Evolutionary conservation across 2,329 filamentous ascomycete species (phyloP).

Genomic region (Albifimbria verrucaria): DNA sequence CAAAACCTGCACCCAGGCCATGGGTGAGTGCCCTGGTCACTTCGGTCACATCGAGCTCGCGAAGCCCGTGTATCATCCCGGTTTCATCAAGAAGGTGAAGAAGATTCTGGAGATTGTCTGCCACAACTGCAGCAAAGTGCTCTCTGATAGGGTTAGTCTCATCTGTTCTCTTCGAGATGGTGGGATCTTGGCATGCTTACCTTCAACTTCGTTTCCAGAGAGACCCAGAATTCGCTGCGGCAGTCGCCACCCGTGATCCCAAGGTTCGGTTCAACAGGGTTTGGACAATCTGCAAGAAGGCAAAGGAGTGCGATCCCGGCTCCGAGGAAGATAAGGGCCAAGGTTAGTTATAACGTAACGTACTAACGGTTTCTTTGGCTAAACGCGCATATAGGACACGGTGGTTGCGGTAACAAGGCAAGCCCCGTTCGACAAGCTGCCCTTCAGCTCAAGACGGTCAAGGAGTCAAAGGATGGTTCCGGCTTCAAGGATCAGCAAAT

Average conservation of each 20-base stretch:
- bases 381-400: constrained; percentile 49
- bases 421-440: constrained; percentile 86
- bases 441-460: constrained; percentile 72
- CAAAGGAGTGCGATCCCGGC: constrained; percentile 71
- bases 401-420: constrained; percentile 89
- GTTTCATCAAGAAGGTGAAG: constrained; percentile 99
- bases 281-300: constrained; percentile 88
- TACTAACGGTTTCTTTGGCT: neutral
- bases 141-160: constrained; percentile 95
- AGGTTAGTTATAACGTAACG: constrained; percentile 52
- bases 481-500: constrained; percentile 74
- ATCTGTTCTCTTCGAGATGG: constrained; percentile 49
- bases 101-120: constrained; percentile 98
- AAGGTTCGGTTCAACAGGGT: constrained; percentile 93
- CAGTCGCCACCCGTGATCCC: constrained; percentile 81
- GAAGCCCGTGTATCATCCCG: constrained; percentile 89
- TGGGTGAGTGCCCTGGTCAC: constrained; percentile 94
- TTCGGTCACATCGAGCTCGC: constrained; percentile 99
- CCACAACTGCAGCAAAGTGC: constrained; percentile 97
- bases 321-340: constrained; percentile 67
- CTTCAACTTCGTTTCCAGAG: constrained; percentile 58
- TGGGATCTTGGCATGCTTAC: constrained; percentile 59
- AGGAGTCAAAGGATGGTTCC: constrained; percentile 45
- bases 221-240: constrained; percentile 78
- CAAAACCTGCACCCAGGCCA: constrained; percentile 92